These are phyloP conservation scores for Sesbania bispinosa DNA, from an alignment of 306 rosid genomes.

Conservation along the genomic window DNA sequence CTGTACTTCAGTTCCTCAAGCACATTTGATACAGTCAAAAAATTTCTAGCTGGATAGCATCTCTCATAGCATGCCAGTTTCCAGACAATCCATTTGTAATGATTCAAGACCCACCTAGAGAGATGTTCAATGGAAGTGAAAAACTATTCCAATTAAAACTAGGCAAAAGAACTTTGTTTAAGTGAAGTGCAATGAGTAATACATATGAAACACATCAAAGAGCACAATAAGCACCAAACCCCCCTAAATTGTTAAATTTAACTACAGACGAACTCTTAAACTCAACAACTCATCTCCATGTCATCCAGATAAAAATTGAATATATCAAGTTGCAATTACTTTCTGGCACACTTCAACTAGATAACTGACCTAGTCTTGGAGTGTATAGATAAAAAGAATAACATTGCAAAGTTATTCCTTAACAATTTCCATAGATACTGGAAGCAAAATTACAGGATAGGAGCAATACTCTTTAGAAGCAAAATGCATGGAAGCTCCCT, in stretches of 20 bases:
- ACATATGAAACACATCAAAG: too few relatives aligned
- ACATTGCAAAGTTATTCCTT: constrained; percentile 9
- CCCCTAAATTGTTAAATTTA: background rate
- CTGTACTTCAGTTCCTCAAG: constrained; percentile 93
- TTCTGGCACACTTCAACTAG: background rate
- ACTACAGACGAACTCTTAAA: background rate
- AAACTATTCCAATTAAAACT: constrained; percentile 20
- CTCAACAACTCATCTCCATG: background rate
- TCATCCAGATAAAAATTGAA: background rate
- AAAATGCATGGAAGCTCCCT: constrained; percentile 63
- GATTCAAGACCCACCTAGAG: constrained; percentile 85
- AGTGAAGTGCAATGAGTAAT: background rate
- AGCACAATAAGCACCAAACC: constrained; percentile 5
- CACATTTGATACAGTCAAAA: constrained; percentile 66
- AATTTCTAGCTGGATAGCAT: constrained; percentile 48
- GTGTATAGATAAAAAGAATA: background rate
- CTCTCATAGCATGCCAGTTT: constrained; percentile 87
- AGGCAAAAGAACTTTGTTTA: background rate
- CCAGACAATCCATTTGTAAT: constrained; percentile 95
- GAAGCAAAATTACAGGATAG: constrained; percentile 25
- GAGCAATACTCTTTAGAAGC: constrained; percentile 71
- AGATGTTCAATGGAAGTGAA: constrained; percentile 22
- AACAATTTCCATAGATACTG: background rate
- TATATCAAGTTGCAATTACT: constrained; percentile 7
- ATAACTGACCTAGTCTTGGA: background rate